Base-by-base conservation (phyloP, 495 filamentous ascomycete genomes). In the Pseudotulostoma volvatum region DNA sequence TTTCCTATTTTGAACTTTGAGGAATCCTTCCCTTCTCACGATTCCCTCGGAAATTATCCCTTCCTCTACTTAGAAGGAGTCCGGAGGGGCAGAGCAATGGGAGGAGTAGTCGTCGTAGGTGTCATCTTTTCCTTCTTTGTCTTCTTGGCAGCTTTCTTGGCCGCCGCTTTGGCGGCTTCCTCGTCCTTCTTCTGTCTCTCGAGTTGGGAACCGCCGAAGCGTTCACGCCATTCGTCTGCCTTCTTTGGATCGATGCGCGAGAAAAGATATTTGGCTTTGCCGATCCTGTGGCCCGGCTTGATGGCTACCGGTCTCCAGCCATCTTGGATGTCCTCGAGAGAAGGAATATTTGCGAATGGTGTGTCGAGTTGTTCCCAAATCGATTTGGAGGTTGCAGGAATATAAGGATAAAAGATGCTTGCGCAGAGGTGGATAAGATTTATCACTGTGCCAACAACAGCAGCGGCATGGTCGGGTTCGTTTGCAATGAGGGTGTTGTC, bases 401-500 rank as follows among this genome's bases (percentile, higher is more conserved):
- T 48, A 36, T 42, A 48, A 0, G 45, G 45, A 14, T 36, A 17
- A 9, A 48, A 18, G 9, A 48, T 9, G 34, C 23, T 40, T 32
- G 45, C 42, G 15, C 44, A 30, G 4, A 48, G 38, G 13, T 48
- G 45, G 4, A 44, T 23, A 9, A 35, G 42, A 32, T 48, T 48
- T 11, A 48, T 20, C n/a, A 38, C 42, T n/a, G 61, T 38, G 34
- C 59, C 55, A 15, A 66, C 59, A 32, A 68, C 61, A 15, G 59
- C 58, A 7, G 64, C 63, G 35, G 56, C 57, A 11, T 47, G 46
- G 9, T 55, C 50, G 17, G 61, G 63, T 21, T 68, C 44, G 20
- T 52, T 48, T n/a, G 50, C 48, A 31, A 55, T 50, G 19, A 53
- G 59, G 13, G 47, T 44, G 43, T 68, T 68, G 48, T 65, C 62